Conservation (phyloP, 1,284 basidiomycete species). For the Amylostereum areolatum region DNA sequence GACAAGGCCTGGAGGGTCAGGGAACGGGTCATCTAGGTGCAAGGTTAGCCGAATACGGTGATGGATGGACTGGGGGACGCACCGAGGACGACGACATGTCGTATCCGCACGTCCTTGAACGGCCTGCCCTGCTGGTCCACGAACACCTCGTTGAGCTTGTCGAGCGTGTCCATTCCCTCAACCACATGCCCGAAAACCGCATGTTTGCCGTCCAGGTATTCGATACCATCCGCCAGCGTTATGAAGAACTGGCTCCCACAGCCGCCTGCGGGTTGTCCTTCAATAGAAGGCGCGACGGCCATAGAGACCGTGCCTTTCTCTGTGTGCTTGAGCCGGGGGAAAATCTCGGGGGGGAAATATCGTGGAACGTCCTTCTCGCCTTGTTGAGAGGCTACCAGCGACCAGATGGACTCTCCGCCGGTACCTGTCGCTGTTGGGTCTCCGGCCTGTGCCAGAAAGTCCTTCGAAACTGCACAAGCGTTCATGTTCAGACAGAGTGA, state of each 20-base stretch:
- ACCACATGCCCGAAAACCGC: constrained; percentile 94
- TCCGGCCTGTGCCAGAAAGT: constrained; percentile 93
- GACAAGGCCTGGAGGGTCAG: constrained; percentile 74
- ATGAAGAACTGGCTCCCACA: constrained; percentile 97
- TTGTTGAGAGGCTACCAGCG: constrained; percentile 55
- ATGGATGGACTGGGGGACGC: constrained; percentile 20
- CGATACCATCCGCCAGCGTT: constrained; percentile 85
- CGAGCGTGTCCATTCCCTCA: constrained; percentile 88
- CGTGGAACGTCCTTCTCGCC: constrained; percentile 40
- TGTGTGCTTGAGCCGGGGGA: constrained; percentile 78
- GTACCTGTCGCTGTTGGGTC: constrained; percentile 94
- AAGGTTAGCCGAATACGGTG: constrained; percentile 3
- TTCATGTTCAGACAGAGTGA: constrained; percentile 4
- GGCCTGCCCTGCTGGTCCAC: constrained; percentile 86
- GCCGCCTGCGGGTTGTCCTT: constrained; percentile 62
- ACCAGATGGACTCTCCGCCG: constrained; percentile 85
- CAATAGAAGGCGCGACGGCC: constrained; percentile 80
- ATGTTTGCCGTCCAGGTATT: constrained; percentile 95
- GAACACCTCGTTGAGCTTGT: constrained; percentile 90
- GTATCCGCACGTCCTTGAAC: constrained; percentile 88
- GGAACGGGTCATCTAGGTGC: constrained; percentile 84
- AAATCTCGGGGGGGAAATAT: constrained; percentile 83
- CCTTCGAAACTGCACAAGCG: constrained; percentile 72
- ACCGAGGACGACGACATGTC: constrained; percentile 92
- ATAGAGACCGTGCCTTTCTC: constrained; percentile 91